These are phyloP conservation scores for Auricularia auricula-judae DNA, from an alignment of 768 basidiomycete genomes.

Conservation along the genomic window DNA sequence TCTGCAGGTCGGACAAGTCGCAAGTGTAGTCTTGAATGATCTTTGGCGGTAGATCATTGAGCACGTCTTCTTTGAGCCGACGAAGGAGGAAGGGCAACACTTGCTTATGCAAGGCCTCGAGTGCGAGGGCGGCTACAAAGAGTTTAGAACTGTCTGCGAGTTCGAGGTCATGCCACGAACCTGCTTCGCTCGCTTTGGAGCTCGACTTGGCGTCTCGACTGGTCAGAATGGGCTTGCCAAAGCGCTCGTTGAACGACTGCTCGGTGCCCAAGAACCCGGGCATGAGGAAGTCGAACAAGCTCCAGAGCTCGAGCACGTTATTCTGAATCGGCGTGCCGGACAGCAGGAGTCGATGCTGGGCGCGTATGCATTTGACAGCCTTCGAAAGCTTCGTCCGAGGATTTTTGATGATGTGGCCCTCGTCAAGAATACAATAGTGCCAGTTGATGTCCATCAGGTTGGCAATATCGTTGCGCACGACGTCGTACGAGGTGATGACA, in stretches of 20 bases:
- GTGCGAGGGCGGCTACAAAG: slow-evolving; percentile 69
- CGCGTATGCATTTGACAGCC: slow-evolving; percentile 82
- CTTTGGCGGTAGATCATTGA: slow-evolving; percentile 92
- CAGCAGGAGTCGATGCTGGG: slow-evolving; percentile 87
- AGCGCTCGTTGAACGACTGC: slow-evolving; percentile 85
- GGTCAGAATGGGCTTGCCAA: slow-evolving; percentile 89
- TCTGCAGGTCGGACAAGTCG: slow-evolving; percentile 91
- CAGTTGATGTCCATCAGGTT: slow-evolving; percentile 66
- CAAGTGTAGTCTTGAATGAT: slow-evolving; percentile 99
- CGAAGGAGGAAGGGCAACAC: slow-evolving; percentile 96
- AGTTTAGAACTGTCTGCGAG: slow-evolving; percentile 1
- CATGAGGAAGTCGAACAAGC: slow-evolving; percentile 98
- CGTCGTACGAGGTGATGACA: slow-evolving; percentile 97
- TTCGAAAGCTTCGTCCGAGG: slow-evolving; percentile 96
- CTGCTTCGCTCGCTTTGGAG: slow-evolving; percentile 86
- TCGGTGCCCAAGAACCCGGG: slow-evolving; percentile 98
- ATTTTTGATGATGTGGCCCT: slow-evolving; percentile 98
- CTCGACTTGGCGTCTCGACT: slow-evolving; percentile 83
- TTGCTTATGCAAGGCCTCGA: slow-evolving; percentile 97
- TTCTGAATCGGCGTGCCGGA: slow-evolving; percentile 99
- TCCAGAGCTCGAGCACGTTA: slow-evolving; percentile 97
- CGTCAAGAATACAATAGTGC: slow-evolving; percentile 95
- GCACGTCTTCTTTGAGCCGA: slow-evolving; percentile 92
- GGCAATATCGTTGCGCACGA: slow-evolving; percentile 86
- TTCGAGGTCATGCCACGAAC: slow-evolving; percentile 25